Base-by-base conservation (phyloP, 345 rosid species). In the Citrus hindsii region DNA sequence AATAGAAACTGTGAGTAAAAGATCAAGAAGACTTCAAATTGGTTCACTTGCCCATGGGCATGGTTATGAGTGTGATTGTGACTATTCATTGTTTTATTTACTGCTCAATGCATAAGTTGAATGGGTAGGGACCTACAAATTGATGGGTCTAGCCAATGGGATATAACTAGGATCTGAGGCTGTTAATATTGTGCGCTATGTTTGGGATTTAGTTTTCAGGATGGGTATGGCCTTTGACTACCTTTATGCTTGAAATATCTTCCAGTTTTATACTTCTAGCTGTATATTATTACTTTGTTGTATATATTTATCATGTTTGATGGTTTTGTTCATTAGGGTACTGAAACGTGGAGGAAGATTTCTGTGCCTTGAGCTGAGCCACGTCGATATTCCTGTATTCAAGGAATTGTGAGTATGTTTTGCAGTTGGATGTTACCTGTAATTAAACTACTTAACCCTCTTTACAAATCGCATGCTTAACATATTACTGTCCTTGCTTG, bases 321-420 rank as follows among this genome's bases (percentile, higher is more conserved):
- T 42, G 42, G 56, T 24, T 79, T 70, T 84, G 46, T 63, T 73
- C 55, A n/a, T 77, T 78, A 84, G 99, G 92, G 97, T 96, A 72
- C 83, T 94, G 76, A 90, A 91, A 85, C 88, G 88, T 21, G 99
- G 99, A 79, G 99, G 99, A 82, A 91, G 98, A 79, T 94, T 96
- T 79, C 86, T 94, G 70, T 96, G 99, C 90, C 95, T 96, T 78
- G 97, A 94, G 84, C 88, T 96, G 68, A 94, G 98, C 88, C 98
- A 94, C 53, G 95, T 94, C 60, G 97, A 96, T 28, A 84, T 88
- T 81, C 97, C 97, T 19, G 56, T 93, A 69, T 92, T 95, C 64
- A 95, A 95, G 83, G 92, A 95, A 74, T 42, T 92, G 98, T 95
- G 80, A 91, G 98, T 87, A 78, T 82, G 62, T 72, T 76, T 76